Percentiles rank a stretch among this genome's conserved stretches.
phyloP scores from a whole-genome alignment of 2,329 filamentous ascomycete genomes.

The Coniochaeta hoffmannii region DNA sequence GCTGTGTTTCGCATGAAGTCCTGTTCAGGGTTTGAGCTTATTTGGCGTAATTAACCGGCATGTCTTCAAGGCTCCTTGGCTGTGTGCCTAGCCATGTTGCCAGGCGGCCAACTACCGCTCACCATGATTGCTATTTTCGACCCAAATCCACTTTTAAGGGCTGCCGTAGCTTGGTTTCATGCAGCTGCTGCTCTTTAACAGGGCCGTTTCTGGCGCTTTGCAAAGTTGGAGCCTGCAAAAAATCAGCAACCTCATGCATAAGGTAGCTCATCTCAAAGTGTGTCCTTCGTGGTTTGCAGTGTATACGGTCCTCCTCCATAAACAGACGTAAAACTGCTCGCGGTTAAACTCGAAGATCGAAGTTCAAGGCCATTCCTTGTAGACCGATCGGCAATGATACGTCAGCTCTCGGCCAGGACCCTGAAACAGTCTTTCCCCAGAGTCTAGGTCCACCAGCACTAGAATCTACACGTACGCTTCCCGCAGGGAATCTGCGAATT shows the following conservation, averaged over 20 bases:
- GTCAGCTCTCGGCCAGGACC: not conserved
- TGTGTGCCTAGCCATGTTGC: not conserved
- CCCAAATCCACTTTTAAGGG: too few relatives aligned
- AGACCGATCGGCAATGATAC: not conserved
- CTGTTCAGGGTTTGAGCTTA: not conserved
- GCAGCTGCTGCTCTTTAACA: too few relatives aligned
- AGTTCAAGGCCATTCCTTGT: not conserved
- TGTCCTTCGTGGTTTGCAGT: not conserved
- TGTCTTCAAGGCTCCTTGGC: not conserved
- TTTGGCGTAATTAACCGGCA: not conserved
- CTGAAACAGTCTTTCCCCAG: not conserved
- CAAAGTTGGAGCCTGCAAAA: too few relatives aligned
- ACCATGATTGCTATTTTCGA: not conserved
- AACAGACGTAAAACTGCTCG: not conserved
- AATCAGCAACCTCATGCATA: too few relatives aligned
- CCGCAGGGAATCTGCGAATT: not conserved
- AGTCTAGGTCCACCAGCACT: not conserved
- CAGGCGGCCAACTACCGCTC: not conserved
- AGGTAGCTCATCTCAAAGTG: not conserved
- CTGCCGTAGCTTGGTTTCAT: not conserved
- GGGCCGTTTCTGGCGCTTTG: too few relatives aligned
- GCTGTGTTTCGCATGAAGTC: not conserved
- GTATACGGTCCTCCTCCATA: not conserved
- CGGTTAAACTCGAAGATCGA: not conserved
- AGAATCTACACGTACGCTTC: not conserved